Conservation (phyloP, 2,329 filamentous ascomycete genomes). For the Akanthomyces uredinophilus region DNA sequence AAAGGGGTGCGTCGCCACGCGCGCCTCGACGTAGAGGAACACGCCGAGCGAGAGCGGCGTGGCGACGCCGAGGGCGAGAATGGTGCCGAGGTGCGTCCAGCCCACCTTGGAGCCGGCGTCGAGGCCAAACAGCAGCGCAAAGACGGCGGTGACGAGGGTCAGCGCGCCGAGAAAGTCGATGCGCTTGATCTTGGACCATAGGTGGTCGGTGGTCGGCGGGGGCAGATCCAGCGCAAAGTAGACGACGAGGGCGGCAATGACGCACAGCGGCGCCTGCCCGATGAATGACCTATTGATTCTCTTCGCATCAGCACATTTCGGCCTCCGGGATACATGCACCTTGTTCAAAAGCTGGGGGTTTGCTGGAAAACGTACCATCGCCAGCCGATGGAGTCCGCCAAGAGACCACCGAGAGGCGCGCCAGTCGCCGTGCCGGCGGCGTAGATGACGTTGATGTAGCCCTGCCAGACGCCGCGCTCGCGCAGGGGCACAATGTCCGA, state of each 20-base stretch:
- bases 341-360: no score
- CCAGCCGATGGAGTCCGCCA: constrained; percentile 73
- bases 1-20: constrained; percentile 65
- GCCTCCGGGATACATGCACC: no score
- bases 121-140: constrained; percentile 62
- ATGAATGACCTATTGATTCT: constrained; percentile 56
- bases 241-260: constrained; percentile 60
- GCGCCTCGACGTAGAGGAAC: constrained; percentile 66
- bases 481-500: constrained; percentile 63
- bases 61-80: constrained; percentile 52
- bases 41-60: constrained; percentile 51
- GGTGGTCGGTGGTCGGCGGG: constrained; percentile 54
- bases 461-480: constrained; percentile 69
- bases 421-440: constrained; percentile 63
- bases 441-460: constrained; percentile 66
- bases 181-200: constrained; percentile 59
- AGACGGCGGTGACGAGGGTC: constrained; percentile 59
- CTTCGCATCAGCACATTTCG: no score
- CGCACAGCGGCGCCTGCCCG: constrained; percentile 62
- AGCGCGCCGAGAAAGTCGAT: constrained; percentile 71
- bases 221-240: constrained; percentile 59
- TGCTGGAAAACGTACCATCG: constrained; percentile 63
- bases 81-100: constrained; percentile 56
- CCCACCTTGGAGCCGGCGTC: constrained; percentile 69
- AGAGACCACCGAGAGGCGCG: constrained; percentile 63